Conservation (phyloP, 257 asterid genomes). For the Solanum chiquidenum region DNA sequence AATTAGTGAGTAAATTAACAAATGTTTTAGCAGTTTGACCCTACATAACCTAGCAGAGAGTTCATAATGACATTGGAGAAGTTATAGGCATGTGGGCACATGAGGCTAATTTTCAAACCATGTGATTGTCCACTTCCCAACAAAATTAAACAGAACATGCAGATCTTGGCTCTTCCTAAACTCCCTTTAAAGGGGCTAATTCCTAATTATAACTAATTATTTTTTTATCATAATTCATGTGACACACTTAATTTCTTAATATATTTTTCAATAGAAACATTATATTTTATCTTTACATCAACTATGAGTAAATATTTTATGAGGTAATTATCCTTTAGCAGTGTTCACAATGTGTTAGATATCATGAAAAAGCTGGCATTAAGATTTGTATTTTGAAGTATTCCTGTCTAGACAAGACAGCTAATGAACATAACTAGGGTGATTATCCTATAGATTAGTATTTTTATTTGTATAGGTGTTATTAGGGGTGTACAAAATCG, state of each 20-base stretch:
- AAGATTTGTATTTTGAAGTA: conserved; percentile 22
- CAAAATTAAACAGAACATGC: conserved; percentile 18
- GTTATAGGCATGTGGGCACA: conserved; percentile 64
- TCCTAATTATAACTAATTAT: background rate
- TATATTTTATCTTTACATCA: background rate
- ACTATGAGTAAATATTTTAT: background rate
- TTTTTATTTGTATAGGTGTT: background rate
- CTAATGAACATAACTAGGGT: background rate
- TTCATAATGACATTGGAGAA: conserved; percentile 35
- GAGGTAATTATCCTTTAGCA: conserved; percentile 13
- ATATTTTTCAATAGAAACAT: background rate
- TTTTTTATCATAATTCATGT: background rate
- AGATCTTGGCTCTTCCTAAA: conserved; percentile 5
- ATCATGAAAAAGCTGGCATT: conserved; percentile 17
- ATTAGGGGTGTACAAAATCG: too few relatives aligned
- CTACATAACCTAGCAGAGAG: conserved; percentile 1
- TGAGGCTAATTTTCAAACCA: conserved; percentile 44
- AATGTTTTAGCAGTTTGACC: conserved; percentile 14
- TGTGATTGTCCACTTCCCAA: conserved; percentile 39
- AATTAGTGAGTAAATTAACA: conserved; percentile 21
- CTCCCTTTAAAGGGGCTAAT: conserved; percentile 4
- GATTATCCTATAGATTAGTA: background rate
- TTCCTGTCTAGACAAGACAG: conserved; percentile 19
- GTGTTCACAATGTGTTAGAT: conserved; percentile 11
- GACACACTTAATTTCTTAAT: too few relatives aligned